phyloP scores from a whole-genome alignment of 2,329 filamentous ascomycete genomes.

The Nemania sp. region DNA sequence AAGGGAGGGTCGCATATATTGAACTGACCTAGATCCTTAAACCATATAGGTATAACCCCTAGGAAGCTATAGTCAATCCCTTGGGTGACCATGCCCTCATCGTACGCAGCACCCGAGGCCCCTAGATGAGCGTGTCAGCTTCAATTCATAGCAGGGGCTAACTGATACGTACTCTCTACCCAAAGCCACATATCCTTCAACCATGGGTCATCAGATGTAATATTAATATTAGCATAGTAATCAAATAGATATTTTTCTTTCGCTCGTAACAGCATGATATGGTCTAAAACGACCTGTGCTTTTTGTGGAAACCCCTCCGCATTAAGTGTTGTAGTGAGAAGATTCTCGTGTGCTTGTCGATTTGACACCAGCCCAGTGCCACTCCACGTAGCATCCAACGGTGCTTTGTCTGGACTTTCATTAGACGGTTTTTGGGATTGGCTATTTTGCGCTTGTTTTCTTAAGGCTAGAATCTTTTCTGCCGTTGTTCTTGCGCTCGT shows the following conservation, averaged over 20 bases:
- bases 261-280: constrained; percentile 70
- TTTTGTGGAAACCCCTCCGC: constrained; percentile 62
- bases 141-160: background rate
- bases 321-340: constrained; percentile 60
- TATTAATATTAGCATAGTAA: constrained; percentile 71
- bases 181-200: constrained; percentile 84
- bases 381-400: constrained; percentile 55
- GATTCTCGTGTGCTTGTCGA: constrained; percentile 68
- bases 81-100: constrained; percentile 77
- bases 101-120: constrained; percentile 72
- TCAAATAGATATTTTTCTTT: constrained; percentile 74
- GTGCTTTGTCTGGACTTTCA: constrained; percentile 48
- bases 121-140: constrained; percentile 54
- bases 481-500: constrained; percentile 57
- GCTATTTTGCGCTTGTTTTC: constrained; percentile 52
- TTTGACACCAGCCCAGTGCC: constrained; percentile 59
- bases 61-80: constrained; percentile 80
- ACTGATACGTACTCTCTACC: constrained; percentile 67
- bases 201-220: constrained; percentile 79
- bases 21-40: constrained; percentile 70
- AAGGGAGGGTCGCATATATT: constrained; percentile 31
- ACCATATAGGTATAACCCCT: constrained; percentile 80
- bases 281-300: constrained; percentile 66
- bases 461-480: constrained; percentile 62
- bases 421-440: constrained; percentile 34